phyloP scores from a whole-genome alignment of 768 basidiomycete genomes.

The Multifurca ochricompacta region DNA sequence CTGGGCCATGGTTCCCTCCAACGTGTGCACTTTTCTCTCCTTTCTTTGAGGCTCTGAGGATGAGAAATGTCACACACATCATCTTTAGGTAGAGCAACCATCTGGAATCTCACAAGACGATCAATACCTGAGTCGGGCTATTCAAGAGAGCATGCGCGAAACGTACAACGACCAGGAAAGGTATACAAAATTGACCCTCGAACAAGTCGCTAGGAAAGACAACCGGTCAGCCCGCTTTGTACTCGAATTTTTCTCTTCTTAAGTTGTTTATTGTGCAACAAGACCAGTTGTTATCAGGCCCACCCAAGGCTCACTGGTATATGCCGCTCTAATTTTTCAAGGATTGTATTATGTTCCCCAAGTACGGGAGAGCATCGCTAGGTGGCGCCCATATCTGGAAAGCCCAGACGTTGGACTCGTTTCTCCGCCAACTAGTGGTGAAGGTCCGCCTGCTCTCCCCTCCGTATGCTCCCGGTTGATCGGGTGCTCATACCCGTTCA shows the following conservation, averaged over 20 bases:
- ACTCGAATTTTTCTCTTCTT: background rate
- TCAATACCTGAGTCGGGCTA: conserved; percentile 57
- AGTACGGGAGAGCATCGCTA: conserved; percentile 40
- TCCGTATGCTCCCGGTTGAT: conserved; percentile 15
- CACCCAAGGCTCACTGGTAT: conserved; percentile 40
- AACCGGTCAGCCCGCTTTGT: conserved; percentile 39
- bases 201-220: conserved; percentile 47
- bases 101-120: conserved; percentile 44
- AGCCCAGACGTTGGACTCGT: conserved; percentile 20
- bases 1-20: conserved; percentile 65
- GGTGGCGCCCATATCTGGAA: conserved; percentile 25
- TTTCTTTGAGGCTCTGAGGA: conserved; percentile 3
- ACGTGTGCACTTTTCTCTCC: conserved; percentile 37
- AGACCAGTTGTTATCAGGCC: conserved; percentile 72
- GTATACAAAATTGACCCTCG: conserved; percentile 43
- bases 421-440: conserved; percentile 27
- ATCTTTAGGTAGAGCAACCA: conserved; percentile 21
- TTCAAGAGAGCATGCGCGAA: conserved; percentile 57
- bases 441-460: conserved; percentile 26
- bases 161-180: conserved; percentile 39
- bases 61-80: background rate
- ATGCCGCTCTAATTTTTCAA: conserved; percentile 58
- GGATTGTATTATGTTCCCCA: conserved; percentile 66
- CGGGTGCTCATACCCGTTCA: conserved; percentile 21
- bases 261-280: background rate